Evolutionary conservation across 257 asterid genomes (phyloP), one percentile per base, ranked within the genome.

Genomic region (Jacaranda copaia): DNA sequence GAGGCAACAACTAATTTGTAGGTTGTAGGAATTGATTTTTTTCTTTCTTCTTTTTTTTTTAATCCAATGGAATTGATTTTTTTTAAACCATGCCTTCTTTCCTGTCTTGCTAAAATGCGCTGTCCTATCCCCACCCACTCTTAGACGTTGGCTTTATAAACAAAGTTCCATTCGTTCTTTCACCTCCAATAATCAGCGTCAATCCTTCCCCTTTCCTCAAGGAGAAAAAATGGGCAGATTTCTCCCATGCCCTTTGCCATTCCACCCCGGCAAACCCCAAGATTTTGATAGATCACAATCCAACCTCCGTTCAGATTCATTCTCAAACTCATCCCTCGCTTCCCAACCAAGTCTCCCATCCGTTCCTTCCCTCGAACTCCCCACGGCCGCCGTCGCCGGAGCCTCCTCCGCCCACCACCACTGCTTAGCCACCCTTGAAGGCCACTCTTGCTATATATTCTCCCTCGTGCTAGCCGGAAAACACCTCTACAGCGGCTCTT

Each of bases 271-370:
- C 59, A 68, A 77, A 52, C n/a, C 42, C 83, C 82, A 86, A 52
- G 56, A 70, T 69, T 77, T 75, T 61, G 87, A 85, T 49, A 72
- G 70, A n/a, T 79, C 79, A 16, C 49, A 73, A 16, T 77, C 82
- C 12, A 58, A 38, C 38, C 52, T 60, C 43, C 59, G 16, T 25
- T 74, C 84, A 59, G 81, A 80, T 32, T 87, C 91, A 18, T 80
- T 79, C 32, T 73, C 75, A 12, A 68, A 61, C 52, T 79, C 86
- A 48, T 81, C 91, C 15, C 86, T 91, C 15, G 40, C 81, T 6
- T 89, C 93, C 10, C 97, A 89, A 66, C 81, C 81, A 12, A 92
- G 97, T 49, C 85, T 90, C 80, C 92, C 90, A 3, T 86, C 93
- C 3, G 81, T 92, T 61, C 95, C 87, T 68, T 92, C 88, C 20